These are phyloP conservation scores for Arabidopsis suecica DNA, from an alignment of 345 rosid genomes.

Conservation along the genomic window DNA sequence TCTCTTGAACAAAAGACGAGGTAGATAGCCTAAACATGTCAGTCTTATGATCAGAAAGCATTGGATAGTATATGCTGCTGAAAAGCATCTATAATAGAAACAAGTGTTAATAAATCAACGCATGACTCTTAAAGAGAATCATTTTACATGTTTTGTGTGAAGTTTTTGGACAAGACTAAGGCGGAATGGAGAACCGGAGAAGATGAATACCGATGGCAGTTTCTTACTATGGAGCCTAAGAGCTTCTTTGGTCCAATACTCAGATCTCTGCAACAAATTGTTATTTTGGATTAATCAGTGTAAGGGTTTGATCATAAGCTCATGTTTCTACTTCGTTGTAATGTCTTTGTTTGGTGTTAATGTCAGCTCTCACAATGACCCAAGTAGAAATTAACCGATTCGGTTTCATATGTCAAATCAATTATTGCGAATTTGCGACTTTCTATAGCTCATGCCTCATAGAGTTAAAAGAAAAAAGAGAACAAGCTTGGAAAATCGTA, in stretches of 20 bases:
- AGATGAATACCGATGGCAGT: neutral
- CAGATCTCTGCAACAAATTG: neutral
- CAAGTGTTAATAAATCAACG: neutral
- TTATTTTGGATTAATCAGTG: conserved; percentile 6
- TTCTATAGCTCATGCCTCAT: too few species aligned
- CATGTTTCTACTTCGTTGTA: neutral
- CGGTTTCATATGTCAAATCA: too few species aligned
- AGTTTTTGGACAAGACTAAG: conserved; percentile 8
- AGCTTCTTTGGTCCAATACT: conserved; percentile 12
- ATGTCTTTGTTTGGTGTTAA: neutral
- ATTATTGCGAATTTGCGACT: too few species aligned
- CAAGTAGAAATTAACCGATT: too few species aligned
- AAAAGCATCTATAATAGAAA: neutral
- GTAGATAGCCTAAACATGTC: neutral
- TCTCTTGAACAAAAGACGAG: neutral
- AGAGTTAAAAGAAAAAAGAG: too few species aligned
- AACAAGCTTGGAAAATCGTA: too few species aligned
- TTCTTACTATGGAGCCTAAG: neutral
- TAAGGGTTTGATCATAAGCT: neutral
- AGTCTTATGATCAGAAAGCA: neutral
- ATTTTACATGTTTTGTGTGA: conserved; percentile 17
- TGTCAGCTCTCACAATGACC: neutral
- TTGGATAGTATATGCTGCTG: neutral
- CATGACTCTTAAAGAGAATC: conserved; percentile 1
- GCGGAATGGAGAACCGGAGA: conserved; percentile 8